phyloP scores from a whole-genome alignment of 164 flowering plant species.

The Aristolochia fimbriata region DNA sequence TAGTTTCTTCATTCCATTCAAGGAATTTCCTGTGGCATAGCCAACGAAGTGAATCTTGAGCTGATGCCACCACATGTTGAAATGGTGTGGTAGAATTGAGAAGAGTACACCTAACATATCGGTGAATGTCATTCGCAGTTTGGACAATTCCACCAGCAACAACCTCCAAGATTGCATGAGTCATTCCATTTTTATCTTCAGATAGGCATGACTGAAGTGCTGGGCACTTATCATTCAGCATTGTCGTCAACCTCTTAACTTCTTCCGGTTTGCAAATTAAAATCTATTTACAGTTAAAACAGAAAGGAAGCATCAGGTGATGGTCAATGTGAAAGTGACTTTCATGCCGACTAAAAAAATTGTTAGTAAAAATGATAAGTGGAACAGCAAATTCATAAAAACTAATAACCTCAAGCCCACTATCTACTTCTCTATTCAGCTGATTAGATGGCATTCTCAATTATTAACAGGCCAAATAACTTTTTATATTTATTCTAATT shows the following conservation, averaged over 20 bases:
- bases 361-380: too few relatives aligned
- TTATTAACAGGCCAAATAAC: too few relatives aligned
- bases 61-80: conserved; percentile 91
- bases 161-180: conserved; percentile 95
- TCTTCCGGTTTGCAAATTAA: conserved; percentile 89
- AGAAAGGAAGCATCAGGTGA: background rate
- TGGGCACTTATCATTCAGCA: conserved; percentile 75
- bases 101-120: conserved; percentile 95
- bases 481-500: too few relatives aligned
- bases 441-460: too few relatives aligned
- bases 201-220: conserved; percentile 88
- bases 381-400: too few relatives aligned
- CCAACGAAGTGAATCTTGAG: conserved; percentile 96
- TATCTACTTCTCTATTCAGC: too few relatives aligned
- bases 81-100: conserved; percentile 94
- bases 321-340: too few relatives aligned
- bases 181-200: conserved; percentile 98
- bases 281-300: conserved; percentile 32
- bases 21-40: conserved; percentile 78
- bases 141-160: conserved; percentile 97
- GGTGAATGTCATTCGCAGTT: conserved; percentile 84
- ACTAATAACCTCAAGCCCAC: too few relatives aligned
- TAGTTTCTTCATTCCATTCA: conserved; percentile 93
- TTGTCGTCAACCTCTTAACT: conserved; percentile 46
- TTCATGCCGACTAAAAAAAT: too few relatives aligned